Evolutionary conservation across 768 basidiomycete genomes (phyloP).

Genomic region (Lentinula sp.): DNA sequence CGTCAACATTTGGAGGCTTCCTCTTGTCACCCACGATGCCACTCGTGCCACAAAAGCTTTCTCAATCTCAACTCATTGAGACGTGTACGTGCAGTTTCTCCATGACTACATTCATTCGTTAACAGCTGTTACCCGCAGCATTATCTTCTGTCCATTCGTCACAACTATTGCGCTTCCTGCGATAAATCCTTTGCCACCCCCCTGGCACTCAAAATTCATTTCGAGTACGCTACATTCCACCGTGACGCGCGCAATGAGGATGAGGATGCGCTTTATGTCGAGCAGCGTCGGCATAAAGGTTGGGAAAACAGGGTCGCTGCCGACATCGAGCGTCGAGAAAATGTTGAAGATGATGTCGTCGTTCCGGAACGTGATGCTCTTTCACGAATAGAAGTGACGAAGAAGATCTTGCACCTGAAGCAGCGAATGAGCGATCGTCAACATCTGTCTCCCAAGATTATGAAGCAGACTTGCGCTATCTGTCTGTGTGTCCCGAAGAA

Average conservation of each 20-base stretch:
- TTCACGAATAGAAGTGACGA: neutral
- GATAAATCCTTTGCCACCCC: slow-evolving; percentile 21
- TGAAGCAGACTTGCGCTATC: slow-evolving; percentile 20
- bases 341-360: slow-evolving; percentile 13
- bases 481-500: slow-evolving; percentile 19
- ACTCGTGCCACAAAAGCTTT: slow-evolving; percentile 21
- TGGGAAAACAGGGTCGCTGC: slow-evolving; percentile 26
- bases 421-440: neutral
- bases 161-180: slow-evolving; percentile 25
- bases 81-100: slow-evolving; percentile 15
- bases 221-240: slow-evolving; percentile 22
- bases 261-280: slow-evolving; percentile 5
- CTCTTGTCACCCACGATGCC: slow-evolving; percentile 14
- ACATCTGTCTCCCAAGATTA: neutral
- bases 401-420: neutral
- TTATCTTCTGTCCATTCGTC: slow-evolving; percentile 19
- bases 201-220: slow-evolving; percentile 22
- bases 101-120: neutral
- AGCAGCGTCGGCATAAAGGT: slow-evolving; percentile 15
- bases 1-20: too few species aligned
- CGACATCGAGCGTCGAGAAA: slow-evolving; percentile 16
- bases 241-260: slow-evolving; percentile 11
- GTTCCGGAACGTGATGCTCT: slow-evolving; percentile 4
- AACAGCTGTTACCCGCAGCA: slow-evolving; percentile 16
- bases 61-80: slow-evolving; percentile 24